These are phyloP conservation scores for Malassezia japonica DNA, from an alignment of 1,284 basidiomycete genomes.

Conservation along the genomic window DNA sequence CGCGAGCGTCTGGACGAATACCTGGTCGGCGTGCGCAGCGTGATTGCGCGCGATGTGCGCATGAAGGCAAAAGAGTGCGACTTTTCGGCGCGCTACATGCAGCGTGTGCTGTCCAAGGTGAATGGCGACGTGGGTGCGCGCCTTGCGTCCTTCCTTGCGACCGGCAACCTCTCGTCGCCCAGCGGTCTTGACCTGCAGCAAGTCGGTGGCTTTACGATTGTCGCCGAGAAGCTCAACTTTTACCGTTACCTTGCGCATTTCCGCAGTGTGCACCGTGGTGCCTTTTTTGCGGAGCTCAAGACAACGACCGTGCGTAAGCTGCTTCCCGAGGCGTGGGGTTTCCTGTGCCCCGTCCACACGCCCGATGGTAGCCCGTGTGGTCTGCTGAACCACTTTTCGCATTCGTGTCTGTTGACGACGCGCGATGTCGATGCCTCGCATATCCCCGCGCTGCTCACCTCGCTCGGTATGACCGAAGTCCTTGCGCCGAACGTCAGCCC, in stretches of 20 bases:
- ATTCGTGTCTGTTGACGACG: constrained; percentile 85
- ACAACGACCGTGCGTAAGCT: constrained; percentile 96
- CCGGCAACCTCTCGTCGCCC: constrained; percentile 88
- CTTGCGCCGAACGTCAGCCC: constrained; percentile 70
- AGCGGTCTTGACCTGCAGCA: constrained; percentile 95
- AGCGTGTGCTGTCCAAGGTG: constrained; percentile 64
- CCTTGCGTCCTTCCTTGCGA: constrained; percentile 89
- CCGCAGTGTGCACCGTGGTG: constrained; percentile 94
- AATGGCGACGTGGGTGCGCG: constrained; percentile 87
- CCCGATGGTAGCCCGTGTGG: constrained; percentile 97
- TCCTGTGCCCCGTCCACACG: constrained; percentile 96
- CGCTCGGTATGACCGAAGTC: constrained; percentile 88
- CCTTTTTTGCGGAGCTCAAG: constrained; percentile 98
- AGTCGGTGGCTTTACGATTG: constrained; percentile 91
- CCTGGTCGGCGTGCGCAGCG: constrained; percentile 64
- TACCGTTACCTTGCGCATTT: constrained; percentile 97
- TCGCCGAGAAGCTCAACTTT: constrained; percentile 98
- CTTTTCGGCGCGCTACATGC: constrained; percentile 79
- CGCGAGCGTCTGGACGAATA: constrained; percentile 93
- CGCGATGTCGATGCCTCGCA: constrained; percentile 64
- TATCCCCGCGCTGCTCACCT: constrained; percentile 69
- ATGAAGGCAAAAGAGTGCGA: constrained; percentile 62
- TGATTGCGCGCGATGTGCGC: constrained; percentile 67
- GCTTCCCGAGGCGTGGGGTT: constrained; percentile 97
- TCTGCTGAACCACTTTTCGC: constrained; percentile 89